Conservation (phyloP, 2,329 filamentous ascomycete species). For the Colletotrichum sojae region DNA sequence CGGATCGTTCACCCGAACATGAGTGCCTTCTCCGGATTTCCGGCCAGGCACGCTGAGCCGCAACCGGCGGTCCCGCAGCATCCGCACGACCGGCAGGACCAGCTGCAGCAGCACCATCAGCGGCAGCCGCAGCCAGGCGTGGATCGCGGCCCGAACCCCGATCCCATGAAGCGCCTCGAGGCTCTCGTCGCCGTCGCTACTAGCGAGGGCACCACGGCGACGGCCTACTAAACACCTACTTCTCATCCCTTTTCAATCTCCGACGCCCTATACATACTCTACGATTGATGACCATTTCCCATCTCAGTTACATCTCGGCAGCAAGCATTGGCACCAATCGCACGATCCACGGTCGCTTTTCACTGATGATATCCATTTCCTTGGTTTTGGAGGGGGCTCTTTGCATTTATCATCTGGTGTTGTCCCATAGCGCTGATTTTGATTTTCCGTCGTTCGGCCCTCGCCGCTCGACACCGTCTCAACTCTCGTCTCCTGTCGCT, state of each 20-base stretch:
- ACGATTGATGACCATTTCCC: conserved; percentile 36
- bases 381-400: conserved; percentile 7
- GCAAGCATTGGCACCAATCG: conserved; percentile 10
- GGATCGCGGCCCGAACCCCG: conserved; percentile 48
- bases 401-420: conserved; percentile 33
- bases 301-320: conserved; percentile 20
- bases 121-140: conserved; percentile 44
- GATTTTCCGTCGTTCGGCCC: neutral
- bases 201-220: conserved; percentile 58
- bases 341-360: conserved; percentile 33
- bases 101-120: conserved; percentile 23
- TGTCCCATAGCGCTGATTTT: conserved; percentile 38
- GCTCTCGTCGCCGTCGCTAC: conserved; percentile 62
- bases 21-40: conserved; percentile 66
- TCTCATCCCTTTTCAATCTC: neutral
- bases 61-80: conserved; percentile 42
- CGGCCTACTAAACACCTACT: conserved; percentile 51
- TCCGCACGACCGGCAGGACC: conserved; percentile 37
- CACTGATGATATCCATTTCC: conserved; percentile 37
- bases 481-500: conserved; percentile 7
- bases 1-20: conserved; percentile 72
- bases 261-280: conserved; percentile 1
- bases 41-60: conserved; percentile 51
- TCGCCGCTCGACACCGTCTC: conserved; percentile 4
- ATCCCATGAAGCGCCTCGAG: conserved; percentile 56